Conservation (phyloP, 345 rosid species). For the Dipteronia dyeriana region DNA sequence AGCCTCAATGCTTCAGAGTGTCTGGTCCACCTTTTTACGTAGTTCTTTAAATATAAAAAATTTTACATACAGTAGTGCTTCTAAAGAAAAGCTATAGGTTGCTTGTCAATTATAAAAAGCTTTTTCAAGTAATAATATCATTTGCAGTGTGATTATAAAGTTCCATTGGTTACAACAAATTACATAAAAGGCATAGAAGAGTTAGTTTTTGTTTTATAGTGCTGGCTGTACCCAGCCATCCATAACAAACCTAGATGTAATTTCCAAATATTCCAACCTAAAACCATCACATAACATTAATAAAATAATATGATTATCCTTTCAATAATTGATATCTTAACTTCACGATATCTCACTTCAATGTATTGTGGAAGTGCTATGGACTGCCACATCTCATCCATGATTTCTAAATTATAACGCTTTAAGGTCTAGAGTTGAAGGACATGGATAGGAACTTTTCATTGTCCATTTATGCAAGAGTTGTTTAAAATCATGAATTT, state of each 20-base stretch:
- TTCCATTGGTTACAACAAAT: not conserved
- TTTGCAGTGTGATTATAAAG: not conserved
- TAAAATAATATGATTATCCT: not conserved
- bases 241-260: not conserved
- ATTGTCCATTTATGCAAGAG: not conserved
- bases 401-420: not conserved
- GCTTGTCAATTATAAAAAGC: too few relatives aligned
- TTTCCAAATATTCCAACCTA: not conserved
- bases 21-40: too few relatives aligned
- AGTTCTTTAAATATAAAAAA: too few relatives aligned
- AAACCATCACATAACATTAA: not conserved
- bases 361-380: not conserved
- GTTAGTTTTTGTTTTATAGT: not conserved
- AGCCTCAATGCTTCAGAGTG: too few relatives aligned
- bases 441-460: not conserved
- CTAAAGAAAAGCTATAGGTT: too few relatives aligned
- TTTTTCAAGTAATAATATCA: not conserved
- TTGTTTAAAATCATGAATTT: not conserved
- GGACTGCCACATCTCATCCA: slow-evolving; percentile 8
- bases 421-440: not conserved
- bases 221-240: not conserved
- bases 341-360: slow-evolving; percentile 8
- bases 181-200: not conserved
- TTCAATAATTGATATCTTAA: not conserved
- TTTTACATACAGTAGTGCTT: too few relatives aligned